phyloP scores from a whole-genome alignment of 1,284 basidiomycete species.

The Athelia sp. region DNA sequence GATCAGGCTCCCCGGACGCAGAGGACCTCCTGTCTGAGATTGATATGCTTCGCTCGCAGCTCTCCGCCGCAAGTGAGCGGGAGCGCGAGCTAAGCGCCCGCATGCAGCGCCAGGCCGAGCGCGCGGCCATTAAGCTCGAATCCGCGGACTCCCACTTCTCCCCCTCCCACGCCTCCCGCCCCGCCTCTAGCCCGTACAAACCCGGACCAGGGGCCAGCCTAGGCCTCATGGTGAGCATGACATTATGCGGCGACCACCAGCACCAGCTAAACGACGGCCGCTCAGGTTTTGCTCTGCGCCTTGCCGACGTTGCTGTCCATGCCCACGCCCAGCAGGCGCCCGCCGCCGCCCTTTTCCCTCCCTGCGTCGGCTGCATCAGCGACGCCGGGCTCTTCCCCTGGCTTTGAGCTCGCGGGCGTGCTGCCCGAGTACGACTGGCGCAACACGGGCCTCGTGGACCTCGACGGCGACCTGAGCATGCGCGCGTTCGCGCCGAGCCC shows the following conservation, averaged over 20 bases:
- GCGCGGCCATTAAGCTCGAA: conserved; percentile 49
- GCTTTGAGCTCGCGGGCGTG: conserved; percentile 44
- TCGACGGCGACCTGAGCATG: conserved; percentile 45
- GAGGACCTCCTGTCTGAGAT: conserved; percentile 50
- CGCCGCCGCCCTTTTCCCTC: conserved; percentile 51
- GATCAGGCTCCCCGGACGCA: conserved; percentile 17
- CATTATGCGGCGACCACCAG: conserved; percentile 8
- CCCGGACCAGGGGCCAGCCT: conserved; percentile 60
- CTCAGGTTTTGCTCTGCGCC: conserved; percentile 66
- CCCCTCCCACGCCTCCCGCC: conserved; percentile 33
- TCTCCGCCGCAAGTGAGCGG: conserved; percentile 60
- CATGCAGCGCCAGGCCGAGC: conserved; percentile 38
- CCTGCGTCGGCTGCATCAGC: conserved; percentile 33
- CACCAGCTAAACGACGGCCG: conserved; percentile 18
- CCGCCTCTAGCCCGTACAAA: conserved; percentile 41
- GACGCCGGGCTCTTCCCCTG: conserved; percentile 36
- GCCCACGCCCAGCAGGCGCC: conserved; percentile 40
- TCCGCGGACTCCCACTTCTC: conserved; percentile 38
- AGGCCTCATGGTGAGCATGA: conserved; percentile 59
- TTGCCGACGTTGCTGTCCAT: conserved; percentile 70
- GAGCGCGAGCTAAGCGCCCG: conserved; percentile 60
- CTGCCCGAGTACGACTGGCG: conserved; percentile 57
- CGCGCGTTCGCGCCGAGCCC: too few relatives aligned
- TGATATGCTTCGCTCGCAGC: conserved; percentile 58
- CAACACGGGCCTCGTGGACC: conserved; percentile 43